Evolutionary conservation across 768 basidiomycete species (phyloP).

Genomic region (Glaciozyma martinii): DNA sequence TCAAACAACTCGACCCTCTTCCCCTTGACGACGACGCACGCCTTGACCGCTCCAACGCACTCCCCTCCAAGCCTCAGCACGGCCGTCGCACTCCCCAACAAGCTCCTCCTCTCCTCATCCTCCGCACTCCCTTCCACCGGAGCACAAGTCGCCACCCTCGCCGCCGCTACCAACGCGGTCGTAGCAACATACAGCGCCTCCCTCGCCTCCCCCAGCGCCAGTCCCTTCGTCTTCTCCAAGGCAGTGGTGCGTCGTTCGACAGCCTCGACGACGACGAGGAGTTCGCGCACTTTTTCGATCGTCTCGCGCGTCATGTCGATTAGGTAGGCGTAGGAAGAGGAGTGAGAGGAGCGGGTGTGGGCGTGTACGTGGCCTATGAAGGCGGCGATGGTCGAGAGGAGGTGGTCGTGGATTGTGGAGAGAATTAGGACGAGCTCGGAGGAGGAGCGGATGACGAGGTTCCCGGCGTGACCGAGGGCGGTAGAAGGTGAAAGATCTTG

Average conservation of each 20-base stretch:
- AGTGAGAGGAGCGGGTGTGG: slow-evolving; percentile 76
- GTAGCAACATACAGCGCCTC: slow-evolving; percentile 76
- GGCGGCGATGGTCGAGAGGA: slow-evolving; percentile 87
- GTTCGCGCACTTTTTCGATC: slow-evolving; percentile 83
- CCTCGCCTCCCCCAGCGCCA: too few relatives aligned
- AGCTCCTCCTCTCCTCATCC: slow-evolving; percentile 67
- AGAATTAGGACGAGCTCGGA: slow-evolving; percentile 16
- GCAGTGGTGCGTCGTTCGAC: slow-evolving; percentile 70
- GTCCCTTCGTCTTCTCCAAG: too few relatives aligned
- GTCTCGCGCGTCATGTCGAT: slow-evolving; percentile 93
- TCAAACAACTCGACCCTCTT: slow-evolving; percentile 3
- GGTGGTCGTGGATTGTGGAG: slow-evolving; percentile 64
- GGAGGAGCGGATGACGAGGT: slow-evolving; percentile 11
- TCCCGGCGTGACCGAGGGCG: background rate
- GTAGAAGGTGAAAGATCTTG: background rate
- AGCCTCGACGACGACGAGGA: slow-evolving; percentile 82
- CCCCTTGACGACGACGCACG: slow-evolving; percentile 48
- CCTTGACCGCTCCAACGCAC: slow-evolving; percentile 75
- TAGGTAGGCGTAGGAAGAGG: slow-evolving; percentile 83
- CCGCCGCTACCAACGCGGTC: slow-evolving; percentile 75
- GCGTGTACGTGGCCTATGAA: slow-evolving; percentile 96
- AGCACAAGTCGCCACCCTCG: slow-evolving; percentile 60
- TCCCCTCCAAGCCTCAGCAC: slow-evolving; percentile 81
- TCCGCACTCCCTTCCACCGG: slow-evolving; percentile 47
- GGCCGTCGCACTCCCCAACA: slow-evolving; percentile 77